Base-by-base conservation (phyloP, 2,329 filamentous ascomycete genomes). In the Aspergillus texensis region DNA sequence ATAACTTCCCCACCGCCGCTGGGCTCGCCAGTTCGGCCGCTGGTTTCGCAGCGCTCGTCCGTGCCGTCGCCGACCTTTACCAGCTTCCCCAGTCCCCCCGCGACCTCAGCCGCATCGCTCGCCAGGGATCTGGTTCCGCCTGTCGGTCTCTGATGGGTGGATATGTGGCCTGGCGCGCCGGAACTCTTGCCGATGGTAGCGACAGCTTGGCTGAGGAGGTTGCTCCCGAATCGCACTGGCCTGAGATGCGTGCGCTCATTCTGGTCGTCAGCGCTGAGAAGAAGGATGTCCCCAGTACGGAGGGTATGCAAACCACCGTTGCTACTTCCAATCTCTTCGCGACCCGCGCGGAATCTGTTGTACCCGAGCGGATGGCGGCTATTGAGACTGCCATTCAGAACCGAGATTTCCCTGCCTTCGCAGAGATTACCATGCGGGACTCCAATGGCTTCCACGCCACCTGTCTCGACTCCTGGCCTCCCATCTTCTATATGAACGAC, bases 401-500 rank as follows among this genome's bases (percentile, higher is more conserved):
- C 67, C 87, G 87, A 71, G 91, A 99, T 80, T 99, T 99, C 80
- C 87, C 89, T 71, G 83, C 86, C 24, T 99, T 99, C 75, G 95
- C 91, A 28, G 89, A 92, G 76, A 86, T 97, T 66, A 97, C 95
- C 19, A 99, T 97, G 94, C 90, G 89, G 78, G 95, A 99, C 77
- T 96, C 91, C 75, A 99, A 99, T 82, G 92, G 89, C 64, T 99
- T 99, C 88, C 95, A 99, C 79, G 92, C 95, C 43, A 93, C 90
- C 62, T 98, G 95, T 78, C 84, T 96, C 71, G 95, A 99, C 77
- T 98, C 95, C 1, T 93, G 93, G 81, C 95, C 96, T 52, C 95
- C 96, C 21, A 99, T 99, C 76, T 97, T 97, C 81, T 99, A 99
- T 84, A 89, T 99, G 85, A 99, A 97, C 80, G 95, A 99, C 76